These are phyloP conservation scores for Leptographium lundbergii DNA, from an alignment of 2,329 filamentous ascomycete species.

Conservation along the genomic window DNA sequence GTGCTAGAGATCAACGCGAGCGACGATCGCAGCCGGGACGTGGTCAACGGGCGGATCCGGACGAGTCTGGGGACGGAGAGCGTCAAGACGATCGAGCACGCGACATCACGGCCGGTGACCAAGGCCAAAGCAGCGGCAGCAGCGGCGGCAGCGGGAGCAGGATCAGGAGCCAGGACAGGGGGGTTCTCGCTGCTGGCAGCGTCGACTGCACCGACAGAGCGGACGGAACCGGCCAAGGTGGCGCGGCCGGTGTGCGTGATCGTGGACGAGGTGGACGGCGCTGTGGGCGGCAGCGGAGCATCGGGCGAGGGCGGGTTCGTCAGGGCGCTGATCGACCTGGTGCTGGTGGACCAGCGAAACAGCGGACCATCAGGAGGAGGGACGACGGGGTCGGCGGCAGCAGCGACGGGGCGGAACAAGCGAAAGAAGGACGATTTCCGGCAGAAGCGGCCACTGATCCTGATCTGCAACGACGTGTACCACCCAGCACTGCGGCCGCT, in stretches of 20 bases:
- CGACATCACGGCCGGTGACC: slow-evolving; percentile 12
- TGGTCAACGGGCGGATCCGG: slow-evolving; percentile 82
- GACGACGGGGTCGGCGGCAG: slow-evolving; percentile 14
- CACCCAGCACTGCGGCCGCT: slow-evolving; percentile 77
- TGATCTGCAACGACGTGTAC: slow-evolving; percentile 97
- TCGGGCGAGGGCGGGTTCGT: slow-evolving; percentile 89
- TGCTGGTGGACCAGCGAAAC: slow-evolving; percentile 79
- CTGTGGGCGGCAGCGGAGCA: slow-evolving; percentile 64
- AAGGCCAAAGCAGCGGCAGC: slow-evolving; percentile 19
- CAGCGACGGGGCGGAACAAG: slow-evolving; percentile 19
- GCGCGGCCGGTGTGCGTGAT: slow-evolving; percentile 85
- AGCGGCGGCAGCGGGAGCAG: neutral
- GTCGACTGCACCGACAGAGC: neutral
- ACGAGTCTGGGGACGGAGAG: slow-evolving; percentile 92
- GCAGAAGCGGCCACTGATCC: slow-evolving; percentile 73
- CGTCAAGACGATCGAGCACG: slow-evolving; percentile 61
- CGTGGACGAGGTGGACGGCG: slow-evolving; percentile 94
- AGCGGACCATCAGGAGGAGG: slow-evolving; percentile 25
- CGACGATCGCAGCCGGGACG: slow-evolving; percentile 79
- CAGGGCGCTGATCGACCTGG: slow-evolving; percentile 84
- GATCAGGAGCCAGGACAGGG: neutral
- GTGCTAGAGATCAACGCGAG: slow-evolving; percentile 96
- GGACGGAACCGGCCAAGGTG: slow-evolving; percentile 37
- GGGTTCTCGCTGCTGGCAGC: neutral
- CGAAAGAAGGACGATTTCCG: slow-evolving; percentile 79